Base-by-base conservation (phyloP, 495 filamentous ascomycete genomes). In the Geoglossum glabrum region DNA sequence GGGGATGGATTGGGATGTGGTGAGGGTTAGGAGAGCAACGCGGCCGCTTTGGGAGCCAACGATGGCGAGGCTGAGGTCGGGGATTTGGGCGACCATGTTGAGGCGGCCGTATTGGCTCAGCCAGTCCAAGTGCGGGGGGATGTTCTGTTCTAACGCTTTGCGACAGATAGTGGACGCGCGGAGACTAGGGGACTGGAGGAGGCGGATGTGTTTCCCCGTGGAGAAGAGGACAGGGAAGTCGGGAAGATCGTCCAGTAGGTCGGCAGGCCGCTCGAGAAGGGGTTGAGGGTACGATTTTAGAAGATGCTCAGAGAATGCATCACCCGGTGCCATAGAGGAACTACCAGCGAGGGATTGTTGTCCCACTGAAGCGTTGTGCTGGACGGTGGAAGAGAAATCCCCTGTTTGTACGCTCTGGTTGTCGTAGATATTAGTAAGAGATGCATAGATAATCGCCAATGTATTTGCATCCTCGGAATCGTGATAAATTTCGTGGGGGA, bases 11-110 rank as follows among this genome's bases (percentile, higher is more conserved):
- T 71, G n/a, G 40, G 40, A 45, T 17, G 40, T 69, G 2, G 86
- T 90, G 28, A 90, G 71, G 0, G 83, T 79, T 36, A 95, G 70
- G 1, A 97, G 70, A 0, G 78, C 85, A 10, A 83, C 86, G 10
- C 84, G 78, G 17, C 92, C 92, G 55, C 75, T 78, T 49, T 86
- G 78, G 4, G 82, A 83, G 7, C 79, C 90, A 0, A 82, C 76
- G 9, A 90, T 70, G 3, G 94, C 78, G 30, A 96, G 71, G 6
- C 80, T 85, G 19, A 93, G 74, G 59, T 60, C 59, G 0, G 59
- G 59, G 25, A 59, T 26, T 9, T 57, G 27, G 8, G 40, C 15
- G 6, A 83, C 69, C 79, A 90, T 84, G 69, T 84, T 86, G 27
- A 95, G 72, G 4, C 90, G 83, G 63, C 89, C 77, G 57, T 74